Evolutionary conservation across 1,284 basidiomycete species (phyloP).

Genomic region (Ceratobasidium sp.): DNA sequence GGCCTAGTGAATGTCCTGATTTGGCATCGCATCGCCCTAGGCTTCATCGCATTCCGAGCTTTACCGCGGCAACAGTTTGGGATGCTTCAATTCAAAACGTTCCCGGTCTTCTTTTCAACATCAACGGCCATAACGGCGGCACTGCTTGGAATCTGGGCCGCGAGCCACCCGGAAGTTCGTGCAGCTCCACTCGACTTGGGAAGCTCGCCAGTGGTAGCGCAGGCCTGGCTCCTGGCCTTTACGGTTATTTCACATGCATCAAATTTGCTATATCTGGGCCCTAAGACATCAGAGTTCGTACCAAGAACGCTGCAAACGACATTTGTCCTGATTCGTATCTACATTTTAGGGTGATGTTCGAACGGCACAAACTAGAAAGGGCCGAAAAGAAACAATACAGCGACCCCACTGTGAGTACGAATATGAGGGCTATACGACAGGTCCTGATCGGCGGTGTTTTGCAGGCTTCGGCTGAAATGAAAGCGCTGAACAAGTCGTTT

Average conservation of each 20-base stretch:
- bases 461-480: conserved; percentile 74
- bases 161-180: conserved; percentile 67
- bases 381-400: conserved; percentile 73
- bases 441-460: background rate
- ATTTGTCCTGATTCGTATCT: conserved; percentile 29
- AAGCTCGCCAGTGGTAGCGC: conserved; percentile 65
- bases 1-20: background rate
- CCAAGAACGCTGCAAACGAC: conserved; percentile 45
- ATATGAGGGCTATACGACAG: background rate
- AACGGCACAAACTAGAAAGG: conserved; percentile 75
- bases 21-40: conserved; percentile 15
- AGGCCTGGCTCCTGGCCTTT: conserved; percentile 67
- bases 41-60: conserved; percentile 40
- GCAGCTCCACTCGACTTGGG: conserved; percentile 53
- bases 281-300: conserved; percentile 67
- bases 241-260: conserved; percentile 60
- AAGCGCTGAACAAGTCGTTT: conserved; percentile 69
- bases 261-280: conserved; percentile 69
- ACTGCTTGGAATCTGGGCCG: conserved; percentile 68
- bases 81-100: conserved; percentile 73
- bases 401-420: conserved; percentile 61
- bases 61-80: conserved; percentile 71
- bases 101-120: conserved; percentile 76
- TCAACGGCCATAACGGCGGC: conserved; percentile 63
- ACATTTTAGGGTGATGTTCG: conserved; percentile 66